Evolutionary conservation across 169 alveolate genomes (phyloP), one percentile per base, ranked within the genome.

Genomic region (Cryptosporidium ryanae): DNA sequence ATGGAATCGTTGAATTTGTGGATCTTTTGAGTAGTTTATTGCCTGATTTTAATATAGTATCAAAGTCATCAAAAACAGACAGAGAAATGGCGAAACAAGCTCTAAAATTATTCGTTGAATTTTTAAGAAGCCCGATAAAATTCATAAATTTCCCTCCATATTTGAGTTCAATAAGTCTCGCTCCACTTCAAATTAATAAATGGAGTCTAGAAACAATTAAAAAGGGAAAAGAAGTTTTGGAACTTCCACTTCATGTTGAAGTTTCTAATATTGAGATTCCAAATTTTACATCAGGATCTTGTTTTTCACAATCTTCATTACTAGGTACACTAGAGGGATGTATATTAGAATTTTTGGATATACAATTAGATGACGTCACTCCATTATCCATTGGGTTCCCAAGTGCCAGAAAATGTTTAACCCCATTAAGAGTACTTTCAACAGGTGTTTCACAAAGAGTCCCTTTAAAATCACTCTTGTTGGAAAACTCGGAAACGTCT

Each of bases 341-440:
- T 25, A 10, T 76, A 12, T 44, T 76, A 32, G 87, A 76, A 55
- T 59, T 76, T 46, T 46, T 76, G 27, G 71, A 61, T 23, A 55
- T 76, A 12, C 27, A 76, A 34, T 27, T 76, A n/a, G 50, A 34
- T 52, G 87, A 76, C 46, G 64, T 61, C 21, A 76, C 87, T 76
- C 87, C 87, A 13, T 61, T 76, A 8, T 76, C 64, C 23, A 25
- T 70, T 38, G 87, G 87, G 15, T 76, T 76, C 25, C 87, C 87
- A 17, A 61, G 43, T 34, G 55, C 87, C 13, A 76, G 87, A 61
- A 76, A 32, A 59, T 76, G 87, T 25, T 2, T 76, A 5, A 76
- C 87, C 6, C 87, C 87, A 4, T 50, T 76, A 10, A 76, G 87
- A 59, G 64, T 44, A 2, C 87, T 76, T 25, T 70, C 87, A 29